A percentile compares a stretch with the other conserved stretches of the same genome.
These are phyloP conservation scores for Waltergamsia citrina DNA, from an alignment of 2,329 filamentous ascomycete species.

Conservation along the genomic window DNA sequence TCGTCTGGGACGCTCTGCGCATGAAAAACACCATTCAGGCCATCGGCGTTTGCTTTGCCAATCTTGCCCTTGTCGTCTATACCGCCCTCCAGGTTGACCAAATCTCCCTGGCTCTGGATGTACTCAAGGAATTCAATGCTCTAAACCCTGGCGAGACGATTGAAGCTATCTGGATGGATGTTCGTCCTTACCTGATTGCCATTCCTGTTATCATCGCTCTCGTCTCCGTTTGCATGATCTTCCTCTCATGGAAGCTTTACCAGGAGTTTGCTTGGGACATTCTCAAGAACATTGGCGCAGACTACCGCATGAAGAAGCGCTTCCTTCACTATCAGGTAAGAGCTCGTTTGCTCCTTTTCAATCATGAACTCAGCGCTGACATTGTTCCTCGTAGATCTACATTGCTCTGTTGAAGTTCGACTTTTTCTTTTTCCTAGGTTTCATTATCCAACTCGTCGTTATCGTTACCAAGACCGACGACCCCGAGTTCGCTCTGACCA, in stretches of 20 bases:
- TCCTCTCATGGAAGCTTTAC: constrained; percentile 89
- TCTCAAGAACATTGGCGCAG: constrained; percentile 96
- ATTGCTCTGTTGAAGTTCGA: constrained; percentile 97
- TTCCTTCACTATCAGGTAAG: constrained; percentile 92
- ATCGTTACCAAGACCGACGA: constrained; percentile 64
- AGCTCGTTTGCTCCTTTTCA: constrained; percentile 1
- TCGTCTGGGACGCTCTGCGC: constrained; percentile 88
- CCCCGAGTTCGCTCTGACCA: constrained; percentile 76
- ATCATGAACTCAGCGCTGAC: constrained; percentile 10
- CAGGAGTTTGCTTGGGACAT: constrained; percentile 99
- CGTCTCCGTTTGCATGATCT: constrained; percentile 61
- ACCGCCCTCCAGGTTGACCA: constrained; percentile 89
- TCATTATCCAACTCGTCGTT: constrained; percentile 95
- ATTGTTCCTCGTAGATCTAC: constrained; percentile 59
- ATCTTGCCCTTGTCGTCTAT: constrained; percentile 85
- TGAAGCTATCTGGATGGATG: constrained; percentile 53
- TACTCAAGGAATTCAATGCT: constrained; percentile 34
- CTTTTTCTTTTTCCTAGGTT: constrained; percentile 99
- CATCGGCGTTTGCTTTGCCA: constrained; percentile 89
- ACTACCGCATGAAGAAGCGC: constrained; percentile 91
- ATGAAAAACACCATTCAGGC: constrained; percentile 98
- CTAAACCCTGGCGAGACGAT: constrained; percentile 26
- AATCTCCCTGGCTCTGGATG: constrained; percentile 62
- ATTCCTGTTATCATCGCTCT: constrained; percentile 78
- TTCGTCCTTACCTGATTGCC: constrained; percentile 71